Evolutionary conservation across 176 grass and related monocot genomes (phyloP).

Genomic region (Urochloa ruziziensis): DNA sequence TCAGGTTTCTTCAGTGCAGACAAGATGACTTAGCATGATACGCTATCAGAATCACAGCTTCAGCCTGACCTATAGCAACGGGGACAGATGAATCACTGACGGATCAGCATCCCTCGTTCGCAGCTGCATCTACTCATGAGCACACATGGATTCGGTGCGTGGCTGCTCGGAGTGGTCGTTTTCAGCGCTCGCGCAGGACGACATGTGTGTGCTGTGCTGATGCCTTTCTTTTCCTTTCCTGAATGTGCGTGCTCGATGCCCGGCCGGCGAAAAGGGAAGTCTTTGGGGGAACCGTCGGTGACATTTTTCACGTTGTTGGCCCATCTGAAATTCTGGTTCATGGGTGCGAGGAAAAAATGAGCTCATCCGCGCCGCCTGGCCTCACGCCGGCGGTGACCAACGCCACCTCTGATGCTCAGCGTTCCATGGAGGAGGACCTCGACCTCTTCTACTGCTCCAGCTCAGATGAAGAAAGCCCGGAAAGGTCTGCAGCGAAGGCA

Average conservation of each 20-base stretch:
- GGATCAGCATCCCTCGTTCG: background rate
- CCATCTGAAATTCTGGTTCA: too few species aligned
- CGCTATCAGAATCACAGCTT: background rate
- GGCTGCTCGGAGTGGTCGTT: conserved; percentile 7
- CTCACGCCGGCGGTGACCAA: too few species aligned
- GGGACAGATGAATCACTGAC: background rate
- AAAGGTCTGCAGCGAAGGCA: too few species aligned
- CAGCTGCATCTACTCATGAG: background rate
- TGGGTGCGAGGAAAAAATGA: too few species aligned
- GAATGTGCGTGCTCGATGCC: background rate
- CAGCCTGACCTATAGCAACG: too few species aligned
- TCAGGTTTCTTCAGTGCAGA: background rate
- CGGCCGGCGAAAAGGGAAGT: background rate
- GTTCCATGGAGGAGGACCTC: too few species aligned
- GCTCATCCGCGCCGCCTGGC: too few species aligned
- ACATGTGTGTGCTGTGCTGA: background rate
- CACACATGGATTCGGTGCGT: background rate
- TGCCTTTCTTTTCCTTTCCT: background rate
- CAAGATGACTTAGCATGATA: background rate
- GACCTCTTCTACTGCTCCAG: too few species aligned
- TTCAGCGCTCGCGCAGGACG: background rate
- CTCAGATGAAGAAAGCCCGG: too few species aligned
- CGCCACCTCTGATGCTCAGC: too few species aligned
- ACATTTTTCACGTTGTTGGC: too few species aligned
- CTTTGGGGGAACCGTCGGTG: too few species aligned